A percentile compares a stretch with the other conserved stretches of the same genome.
Evolutionary conservation across 805 yeast genomes (phyloP).

Genomic region (Saturnispora ahearnii): DNA sequence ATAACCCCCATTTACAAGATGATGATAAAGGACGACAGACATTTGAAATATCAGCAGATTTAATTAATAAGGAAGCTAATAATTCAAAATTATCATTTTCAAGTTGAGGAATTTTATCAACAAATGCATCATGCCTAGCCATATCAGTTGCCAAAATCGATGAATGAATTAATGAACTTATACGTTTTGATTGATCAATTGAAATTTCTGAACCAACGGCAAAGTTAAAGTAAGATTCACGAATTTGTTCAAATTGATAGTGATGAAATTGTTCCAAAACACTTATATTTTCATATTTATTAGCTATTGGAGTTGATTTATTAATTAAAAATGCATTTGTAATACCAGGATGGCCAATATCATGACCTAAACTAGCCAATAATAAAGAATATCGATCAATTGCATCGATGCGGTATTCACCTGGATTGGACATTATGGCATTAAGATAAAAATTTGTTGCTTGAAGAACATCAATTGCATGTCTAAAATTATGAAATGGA

Average conservation of each 20-base stretch:
- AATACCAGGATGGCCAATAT: conserved; percentile 95
- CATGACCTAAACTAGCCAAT: conserved; percentile 88
- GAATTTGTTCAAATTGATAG: conserved; percentile 45
- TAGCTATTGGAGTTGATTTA: conserved; percentile 54
- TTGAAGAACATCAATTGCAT: conserved; percentile 92
- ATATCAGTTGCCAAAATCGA: conserved; percentile 80
- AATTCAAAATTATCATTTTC: conserved; percentile 27
- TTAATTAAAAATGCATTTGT: conserved; percentile 64
- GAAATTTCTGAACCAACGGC: neutral
- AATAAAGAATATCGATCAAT: conserved; percentile 50
- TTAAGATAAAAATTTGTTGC: conserved; percentile 58
- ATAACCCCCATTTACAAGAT: conserved; percentile 79
- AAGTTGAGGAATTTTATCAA: conserved; percentile 38
- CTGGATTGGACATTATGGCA: neutral
- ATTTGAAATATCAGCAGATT: conserved; percentile 94
- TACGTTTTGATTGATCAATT: neutral
- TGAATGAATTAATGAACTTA: conserved; percentile 11
- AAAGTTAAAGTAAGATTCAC: conserved; percentile 13
- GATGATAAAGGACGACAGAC: conserved; percentile 73
- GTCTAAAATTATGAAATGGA: conserved; percentile 91
- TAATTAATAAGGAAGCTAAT: conserved; percentile 62
- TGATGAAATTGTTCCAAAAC: conserved; percentile 80
- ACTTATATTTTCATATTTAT: conserved; percentile 52
- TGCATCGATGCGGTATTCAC: conserved; percentile 9
- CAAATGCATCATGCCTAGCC: conserved; percentile 77